Conservation (phyloP, 2,329 filamentous ascomycete genomes). For the Pezicula rhizophila region DNA sequence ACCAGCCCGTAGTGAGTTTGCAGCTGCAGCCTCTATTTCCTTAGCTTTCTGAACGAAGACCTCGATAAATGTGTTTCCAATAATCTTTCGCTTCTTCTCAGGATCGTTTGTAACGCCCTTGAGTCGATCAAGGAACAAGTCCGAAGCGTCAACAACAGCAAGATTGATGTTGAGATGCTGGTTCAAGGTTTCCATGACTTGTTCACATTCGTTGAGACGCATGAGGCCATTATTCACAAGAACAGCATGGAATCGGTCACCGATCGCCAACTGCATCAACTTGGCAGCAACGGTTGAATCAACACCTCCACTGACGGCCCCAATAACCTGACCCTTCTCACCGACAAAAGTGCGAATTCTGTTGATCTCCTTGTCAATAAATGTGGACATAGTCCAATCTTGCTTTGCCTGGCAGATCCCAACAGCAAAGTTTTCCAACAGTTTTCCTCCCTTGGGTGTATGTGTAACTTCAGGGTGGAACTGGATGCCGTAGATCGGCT, state of each 20-base stretch:
- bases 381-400: conserved; percentile 83
- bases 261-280: conserved; percentile 82
- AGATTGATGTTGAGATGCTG: conserved; percentile 84
- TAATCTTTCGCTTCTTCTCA: conserved; percentile 87
- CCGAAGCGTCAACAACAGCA: conserved; percentile 73
- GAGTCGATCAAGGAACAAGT: conserved; percentile 72
- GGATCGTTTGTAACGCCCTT: conserved; percentile 69
- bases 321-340: conserved; percentile 71
- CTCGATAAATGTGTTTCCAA: conserved; percentile 72
- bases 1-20: conserved; percentile 60
- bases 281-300: conserved; percentile 84
- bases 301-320: conserved; percentile 76
- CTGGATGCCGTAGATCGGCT: conserved; percentile 73
- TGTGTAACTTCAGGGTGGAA: conserved; percentile 85
- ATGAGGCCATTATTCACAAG: conserved; percentile 82
- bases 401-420: conserved; percentile 71
- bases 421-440: conserved; percentile 79
- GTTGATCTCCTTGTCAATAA: conserved; percentile 72
- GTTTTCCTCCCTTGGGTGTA: conserved; percentile 60
- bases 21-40: conserved; percentile 66
- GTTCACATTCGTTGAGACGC: conserved; percentile 75
- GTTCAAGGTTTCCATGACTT: conserved; percentile 74
- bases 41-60: conserved; percentile 77
- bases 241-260: conserved; percentile 72
- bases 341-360: conserved; percentile 81